These are phyloP conservation scores for Agrocybe pediades DNA, from an alignment of 768 basidiomycete species.

Conservation along the genomic window DNA sequence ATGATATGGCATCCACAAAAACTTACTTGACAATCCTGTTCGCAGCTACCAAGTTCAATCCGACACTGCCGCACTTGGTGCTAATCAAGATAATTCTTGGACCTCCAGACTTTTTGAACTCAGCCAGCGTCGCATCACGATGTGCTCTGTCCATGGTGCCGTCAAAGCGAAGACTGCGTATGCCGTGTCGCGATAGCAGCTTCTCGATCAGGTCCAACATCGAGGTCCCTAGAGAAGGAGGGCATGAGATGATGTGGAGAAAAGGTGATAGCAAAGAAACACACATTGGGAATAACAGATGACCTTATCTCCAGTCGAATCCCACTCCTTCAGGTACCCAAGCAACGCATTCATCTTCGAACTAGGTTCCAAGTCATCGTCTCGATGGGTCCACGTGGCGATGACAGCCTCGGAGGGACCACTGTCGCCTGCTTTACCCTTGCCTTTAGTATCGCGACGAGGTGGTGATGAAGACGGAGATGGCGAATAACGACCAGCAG, in stretches of 20 bases:
- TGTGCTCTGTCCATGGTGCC: constrained; percentile 62
- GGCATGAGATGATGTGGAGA: not conserved
- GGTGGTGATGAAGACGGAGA: constrained; percentile 5
- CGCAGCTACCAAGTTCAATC: constrained; percentile 63
- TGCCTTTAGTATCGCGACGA: constrained; percentile 24
- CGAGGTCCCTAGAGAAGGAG: constrained; percentile 59
- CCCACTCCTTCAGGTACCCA: constrained; percentile 59
- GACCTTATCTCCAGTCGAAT: constrained; percentile 63
- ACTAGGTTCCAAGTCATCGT: constrained; percentile 64
- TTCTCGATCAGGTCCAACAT: constrained; percentile 69
- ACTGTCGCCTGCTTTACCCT: constrained; percentile 26
- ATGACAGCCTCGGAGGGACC: constrained; percentile 46
- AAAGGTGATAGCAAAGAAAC: constrained; percentile 15
- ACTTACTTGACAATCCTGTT: constrained; percentile 71
- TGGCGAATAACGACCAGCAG: not conserved
- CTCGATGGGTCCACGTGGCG: constrained; percentile 58
- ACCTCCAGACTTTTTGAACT: constrained; percentile 57
- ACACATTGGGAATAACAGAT: constrained; percentile 73
- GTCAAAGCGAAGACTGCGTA: constrained; percentile 62
- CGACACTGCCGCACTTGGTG: constrained; percentile 71
- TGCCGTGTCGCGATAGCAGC: constrained; percentile 59
- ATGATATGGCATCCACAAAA: not conserved
- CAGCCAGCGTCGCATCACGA: constrained; percentile 50
- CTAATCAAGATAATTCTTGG: constrained; percentile 70
- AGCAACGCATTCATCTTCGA: constrained; percentile 68